Evolutionary conservation across 495 filamentous ascomycete species (phyloP), one percentile per base, ranked within the genome.

Genomic region (Evernia prunastri): DNA sequence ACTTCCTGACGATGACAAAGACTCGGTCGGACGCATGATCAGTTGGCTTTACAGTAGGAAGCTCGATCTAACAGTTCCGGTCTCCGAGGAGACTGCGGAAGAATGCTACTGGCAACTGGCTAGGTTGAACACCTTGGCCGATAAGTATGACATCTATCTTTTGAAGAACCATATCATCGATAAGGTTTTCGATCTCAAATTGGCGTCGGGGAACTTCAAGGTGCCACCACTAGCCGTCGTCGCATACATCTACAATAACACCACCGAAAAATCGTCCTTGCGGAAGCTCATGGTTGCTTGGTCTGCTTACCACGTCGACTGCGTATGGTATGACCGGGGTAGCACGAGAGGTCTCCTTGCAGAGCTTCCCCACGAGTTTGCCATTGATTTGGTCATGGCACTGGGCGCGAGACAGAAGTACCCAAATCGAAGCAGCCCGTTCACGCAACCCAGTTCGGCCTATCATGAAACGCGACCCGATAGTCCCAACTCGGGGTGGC

Each of bases 41-140:
- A 57, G 63, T 15, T 69, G 65, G 61, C 56, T 69, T 4, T 69
- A 59, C 61, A 40, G 4, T n/a, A 33, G 25, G 23, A 37, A 36
- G 7, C 39, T 35, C 42, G 31, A 45, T 27, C 43, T 49, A 2
- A 39, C 29, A 25, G 13, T 49, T 23, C 40, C 33, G 4, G 31
- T 27, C 12, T 27, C 23, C 59, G 0, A 2, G 10, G 4, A 60
- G 9, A 61, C 40, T 27, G 35, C 13, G n/a, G 11, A 12, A 10
- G 47, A 35, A 8, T 25, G 56, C n/a, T 65, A 37, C 25, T 20
- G 31, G 43, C 56, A 60, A 23, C 36, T 53, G 6, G 58, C 40
- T 8, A 65, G 23, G 36, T 36, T 60, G 63, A 54, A 59, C 36
- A 65, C 47, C 4, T 56, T 65, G 12, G 63, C 63, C 2, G 58